These are phyloP conservation scores for Passalora sequoiae DNA, from an alignment of 2,329 filamentous ascomycete species.

Conservation along the genomic window DNA sequence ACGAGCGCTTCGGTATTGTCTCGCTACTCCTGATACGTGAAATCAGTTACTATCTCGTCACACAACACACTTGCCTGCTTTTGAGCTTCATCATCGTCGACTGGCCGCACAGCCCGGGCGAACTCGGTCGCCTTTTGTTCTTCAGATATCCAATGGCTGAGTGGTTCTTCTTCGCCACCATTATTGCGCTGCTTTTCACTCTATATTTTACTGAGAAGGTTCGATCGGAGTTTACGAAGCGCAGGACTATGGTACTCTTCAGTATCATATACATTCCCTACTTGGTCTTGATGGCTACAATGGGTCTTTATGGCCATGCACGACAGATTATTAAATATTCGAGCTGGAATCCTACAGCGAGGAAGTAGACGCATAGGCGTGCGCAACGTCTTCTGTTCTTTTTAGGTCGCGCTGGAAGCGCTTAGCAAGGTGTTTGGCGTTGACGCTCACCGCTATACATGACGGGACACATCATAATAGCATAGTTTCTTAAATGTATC, in stretches of 20 bases:
- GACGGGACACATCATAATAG: no score
- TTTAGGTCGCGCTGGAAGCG: not conserved
- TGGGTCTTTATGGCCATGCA: constrained; percentile 46
- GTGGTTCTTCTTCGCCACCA: constrained; percentile 39
- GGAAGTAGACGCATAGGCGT: constrained; percentile 23
- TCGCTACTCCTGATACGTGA: constrained; percentile 46
- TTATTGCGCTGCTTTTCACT: constrained; percentile 42
- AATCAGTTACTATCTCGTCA: constrained; percentile 46
- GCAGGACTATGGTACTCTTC: constrained; percentile 41
- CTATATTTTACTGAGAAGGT: constrained; percentile 45
- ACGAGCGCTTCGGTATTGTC: constrained; percentile 41
- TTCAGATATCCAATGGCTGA: constrained; percentile 46
- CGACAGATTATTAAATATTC: constrained; percentile 44
- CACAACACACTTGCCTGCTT: constrained; percentile 46
- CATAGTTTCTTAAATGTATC: no score
- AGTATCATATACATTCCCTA: constrained; percentile 43
- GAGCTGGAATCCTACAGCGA: constrained; percentile 46
- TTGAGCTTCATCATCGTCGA: constrained; percentile 43
- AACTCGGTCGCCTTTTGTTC: constrained; percentile 41
- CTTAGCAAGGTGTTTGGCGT: not conserved
- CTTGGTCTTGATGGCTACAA: constrained; percentile 41
- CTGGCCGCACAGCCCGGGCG: constrained; percentile 38
- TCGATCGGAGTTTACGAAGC: constrained; percentile 43
- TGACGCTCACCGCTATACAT: no score
- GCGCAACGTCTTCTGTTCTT: not conserved